A percentile compares a stretch with the other conserved stretches of the same genome.
Conservation (phyloP, 495 filamentous ascomycete genomes). For the Platismatia glauca region DNA sequence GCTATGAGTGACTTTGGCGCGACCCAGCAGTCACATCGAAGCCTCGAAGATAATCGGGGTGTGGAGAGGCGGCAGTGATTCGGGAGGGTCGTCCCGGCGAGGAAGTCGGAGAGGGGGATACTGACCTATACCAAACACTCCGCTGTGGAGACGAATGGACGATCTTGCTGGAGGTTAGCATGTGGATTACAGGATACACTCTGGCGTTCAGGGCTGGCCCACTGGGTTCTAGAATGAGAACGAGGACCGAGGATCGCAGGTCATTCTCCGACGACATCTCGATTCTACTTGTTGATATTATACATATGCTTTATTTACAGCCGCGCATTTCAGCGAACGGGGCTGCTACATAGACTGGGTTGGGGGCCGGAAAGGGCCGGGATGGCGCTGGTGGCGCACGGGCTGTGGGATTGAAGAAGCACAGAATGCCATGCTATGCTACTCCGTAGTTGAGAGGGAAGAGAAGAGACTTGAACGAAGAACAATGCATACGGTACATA, state of each 20-base stretch:
- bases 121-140: not conserved
- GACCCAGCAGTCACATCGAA: conserved; percentile 51
- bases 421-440: not conserved
- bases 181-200: not conserved
- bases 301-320: conserved; percentile 12
- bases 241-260: not conserved
- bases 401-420: not conserved
- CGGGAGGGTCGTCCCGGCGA: conserved; percentile 14
- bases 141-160: not conserved
- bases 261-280: not conserved
- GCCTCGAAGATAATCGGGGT: conserved; percentile 59
- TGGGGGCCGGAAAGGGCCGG: not conserved
- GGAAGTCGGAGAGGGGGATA: conserved; percentile 17
- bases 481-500: no score
- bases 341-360: conserved; percentile 18
- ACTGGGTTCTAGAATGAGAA: not conserved
- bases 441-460: not conserved
- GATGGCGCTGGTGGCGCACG: not conserved
- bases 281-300: not conserved
- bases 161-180: not conserved
- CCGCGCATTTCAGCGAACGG: conserved; percentile 10
- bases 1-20: conserved; percentile 76
- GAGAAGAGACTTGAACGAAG: not conserved
- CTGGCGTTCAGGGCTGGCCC: not conserved
- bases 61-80: conserved; percentile 32